phyloP scores from a whole-genome alignment of 345 rosid species.

The Brassica rapa region DNA sequence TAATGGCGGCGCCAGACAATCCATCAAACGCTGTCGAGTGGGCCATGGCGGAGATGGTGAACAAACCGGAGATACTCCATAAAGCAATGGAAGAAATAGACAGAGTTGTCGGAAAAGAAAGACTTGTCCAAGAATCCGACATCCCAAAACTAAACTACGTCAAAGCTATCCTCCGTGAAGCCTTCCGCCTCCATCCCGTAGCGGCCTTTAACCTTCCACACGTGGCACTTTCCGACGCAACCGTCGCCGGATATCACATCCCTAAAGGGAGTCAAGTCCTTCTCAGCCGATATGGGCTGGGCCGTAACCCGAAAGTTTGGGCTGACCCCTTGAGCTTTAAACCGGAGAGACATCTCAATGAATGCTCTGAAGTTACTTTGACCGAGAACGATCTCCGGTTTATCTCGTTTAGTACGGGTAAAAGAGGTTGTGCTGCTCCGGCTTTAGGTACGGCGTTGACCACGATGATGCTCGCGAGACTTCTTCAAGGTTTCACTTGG shows the following conservation, averaged over 20 bases:
- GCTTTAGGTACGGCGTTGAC: constrained; percentile 51
- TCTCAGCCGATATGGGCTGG: constrained; percentile 37
- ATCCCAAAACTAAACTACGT: constrained; percentile 41
- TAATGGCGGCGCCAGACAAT: constrained; percentile 47
- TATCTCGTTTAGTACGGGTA: constrained; percentile 54
- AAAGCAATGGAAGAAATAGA: constrained; percentile 46
- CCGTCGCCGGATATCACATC: constrained; percentile 43
- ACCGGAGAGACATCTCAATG: constrained; percentile 46
- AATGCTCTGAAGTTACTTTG: constrained; percentile 43
- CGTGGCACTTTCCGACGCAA: constrained; percentile 44
- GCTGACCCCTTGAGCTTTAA: constrained; percentile 40
- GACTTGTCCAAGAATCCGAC: constrained; percentile 48
- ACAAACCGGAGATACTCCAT: constrained; percentile 40
- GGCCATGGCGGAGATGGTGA: constrained; percentile 47
- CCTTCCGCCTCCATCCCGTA: constrained; percentile 47
- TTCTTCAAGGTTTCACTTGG: constrained; percentile 58
- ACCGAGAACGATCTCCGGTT: constrained; percentile 50
- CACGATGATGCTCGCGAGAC: constrained; percentile 53
- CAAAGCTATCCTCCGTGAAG: constrained; percentile 44
- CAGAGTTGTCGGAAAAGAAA: constrained; percentile 43
- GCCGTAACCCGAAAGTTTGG: constrained; percentile 50
- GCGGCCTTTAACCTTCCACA: constrained; percentile 49
- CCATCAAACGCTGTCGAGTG: constrained; percentile 48
- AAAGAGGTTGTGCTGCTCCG: constrained; percentile 50
- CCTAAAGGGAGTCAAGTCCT: constrained; percentile 46